Percentiles rank a stretch among this genome's conserved stretches.
Evolutionary conservation across 108 stramenopile species (phyloP).

Genomic region (Conticribra weissflogii): DNA sequence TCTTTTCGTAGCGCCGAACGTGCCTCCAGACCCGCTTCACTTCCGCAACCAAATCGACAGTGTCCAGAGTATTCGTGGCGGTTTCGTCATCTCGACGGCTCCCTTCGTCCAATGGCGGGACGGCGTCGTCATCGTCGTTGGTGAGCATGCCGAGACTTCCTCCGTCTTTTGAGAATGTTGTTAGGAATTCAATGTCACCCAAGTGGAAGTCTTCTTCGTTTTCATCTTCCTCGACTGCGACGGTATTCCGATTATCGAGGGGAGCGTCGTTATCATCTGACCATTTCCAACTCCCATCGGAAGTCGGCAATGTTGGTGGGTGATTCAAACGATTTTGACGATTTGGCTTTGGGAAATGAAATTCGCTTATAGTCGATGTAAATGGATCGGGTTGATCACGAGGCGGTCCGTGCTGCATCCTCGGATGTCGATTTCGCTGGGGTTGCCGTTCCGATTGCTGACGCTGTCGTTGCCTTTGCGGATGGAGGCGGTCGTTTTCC

Average conservation of each 20-base stretch:
- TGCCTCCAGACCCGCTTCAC: conserved; percentile 52
- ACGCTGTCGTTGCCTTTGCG: conserved; percentile 5
- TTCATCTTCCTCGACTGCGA: not conserved
- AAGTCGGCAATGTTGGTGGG: not conserved
- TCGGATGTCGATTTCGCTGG: not conserved
- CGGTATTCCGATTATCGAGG: too few species aligned
- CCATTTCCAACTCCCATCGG: not conserved
- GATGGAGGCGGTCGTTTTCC: not conserved
- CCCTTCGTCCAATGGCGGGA: not conserved
- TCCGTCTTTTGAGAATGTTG: not conserved
- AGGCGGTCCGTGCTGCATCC: too few species aligned
- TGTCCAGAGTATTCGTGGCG: conserved; percentile 36
- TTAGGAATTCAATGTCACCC: conserved; percentile 12
- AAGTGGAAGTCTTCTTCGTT: conserved; percentile 11
- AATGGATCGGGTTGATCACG: not conserved
- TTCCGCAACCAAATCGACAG: conserved; percentile 45
- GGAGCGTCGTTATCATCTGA: too few species aligned
- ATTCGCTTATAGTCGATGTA: not conserved
- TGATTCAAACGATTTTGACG: not conserved
- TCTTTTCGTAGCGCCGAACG: conserved; percentile 44
- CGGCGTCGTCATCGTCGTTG: conserved; percentile 25
- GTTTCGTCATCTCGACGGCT: conserved; percentile 26
- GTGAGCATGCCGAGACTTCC: conserved; percentile 20
- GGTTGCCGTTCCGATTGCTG: conserved; percentile 1
- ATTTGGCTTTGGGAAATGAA: not conserved